phyloP scores from a whole-genome alignment of 805 yeast species.

The Candida xyloterini region DNA sequence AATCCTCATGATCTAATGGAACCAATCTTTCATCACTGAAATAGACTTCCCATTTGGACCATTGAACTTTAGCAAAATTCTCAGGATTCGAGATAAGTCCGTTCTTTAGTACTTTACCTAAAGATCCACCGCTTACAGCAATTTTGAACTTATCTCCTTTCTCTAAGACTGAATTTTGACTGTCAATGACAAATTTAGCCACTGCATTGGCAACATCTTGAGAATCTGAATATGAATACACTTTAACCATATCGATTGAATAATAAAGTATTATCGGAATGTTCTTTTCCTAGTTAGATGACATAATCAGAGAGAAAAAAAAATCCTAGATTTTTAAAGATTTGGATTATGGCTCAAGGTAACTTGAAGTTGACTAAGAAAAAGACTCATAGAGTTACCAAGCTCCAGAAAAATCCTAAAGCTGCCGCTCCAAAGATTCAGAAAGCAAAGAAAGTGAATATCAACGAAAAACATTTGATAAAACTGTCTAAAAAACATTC shows the following conservation, averaged over 20 bases:
- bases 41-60: slow-evolving; percentile 77
- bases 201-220: slow-evolving; percentile 62
- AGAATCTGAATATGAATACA: slow-evolving; percentile 52
- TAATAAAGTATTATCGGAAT: slow-evolving; percentile 1
- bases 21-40: slow-evolving; percentile 92
- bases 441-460: slow-evolving; percentile 61
- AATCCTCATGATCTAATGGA: slow-evolving; percentile 75
- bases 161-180: slow-evolving; percentile 60
- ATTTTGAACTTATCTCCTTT: slow-evolving; percentile 51
- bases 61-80: slow-evolving; percentile 45
- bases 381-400: slow-evolving; percentile 53
- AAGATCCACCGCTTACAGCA: slow-evolving; percentile 90
- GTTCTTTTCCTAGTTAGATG: slow-evolving; percentile 1
- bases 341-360: slow-evolving; percentile 66
- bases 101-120: slow-evolving; percentile 66
- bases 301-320: slow-evolving; percentile 4
- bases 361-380: slow-evolving; percentile 53
- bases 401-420: slow-evolving; percentile 61
- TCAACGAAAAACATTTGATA: slow-evolving; percentile 43
- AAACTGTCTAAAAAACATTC: slow-evolving; percentile 57
- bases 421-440: slow-evolving; percentile 72
- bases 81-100: slow-evolving; percentile 62
- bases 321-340: neutral
- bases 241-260: slow-evolving; percentile 25
- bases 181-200: slow-evolving; percentile 56